Base-by-base conservation (phyloP, 2,329 filamentous ascomycete genomes). In the Aureobasidium zeae region DNA sequence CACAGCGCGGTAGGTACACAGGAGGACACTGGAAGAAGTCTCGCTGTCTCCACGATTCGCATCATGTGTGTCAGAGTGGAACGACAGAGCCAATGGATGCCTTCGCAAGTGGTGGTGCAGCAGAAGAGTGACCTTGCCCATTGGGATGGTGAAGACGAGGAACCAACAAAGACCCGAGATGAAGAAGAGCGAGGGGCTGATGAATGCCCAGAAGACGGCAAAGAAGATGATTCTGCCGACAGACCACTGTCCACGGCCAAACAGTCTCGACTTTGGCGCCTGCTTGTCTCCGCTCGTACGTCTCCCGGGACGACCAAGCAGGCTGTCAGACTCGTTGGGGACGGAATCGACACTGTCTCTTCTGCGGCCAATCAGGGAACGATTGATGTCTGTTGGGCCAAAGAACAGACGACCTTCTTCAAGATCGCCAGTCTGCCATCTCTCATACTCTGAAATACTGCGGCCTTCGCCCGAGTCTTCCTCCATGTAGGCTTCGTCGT, bases 371-470 rank as follows among this genome's bases (percentile, higher is more conserved):
- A 95, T 71, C 39, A 96, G 79, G 5, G 87, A 93, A 42, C 84
- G 77, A 53, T 74, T 80, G 48, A 59, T 56, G 17, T 76, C 66
- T 20, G 67, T 77, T 3, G 91, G 91, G 0, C 91, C 93, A 61
- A 98, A 98, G 69, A 98, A 96, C 2, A 98, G 74, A 24, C 89
- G 77, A 3, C 91, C 91, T 61, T 96, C 87, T 63, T 98, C 91
- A 24, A 98, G 75, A 57, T 98, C 91, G 38, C 91, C 91, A 58
- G 80, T 95, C 66, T 98, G 91, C 91, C 91, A 98, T 65, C 94
- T 87, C 63, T 98, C 91, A 60, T 98, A 98, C 67, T 98, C 91
- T 56, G 86, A 93, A 57, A 98, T 95, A 66, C 88, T 96, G 57
- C 91, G 79, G 15, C 91, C 91, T 64, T 98, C 91, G 29, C 89